Evolutionary conservation across 257 asterid species (phyloP).

Genomic region (Pogostemon cablin): DNA sequence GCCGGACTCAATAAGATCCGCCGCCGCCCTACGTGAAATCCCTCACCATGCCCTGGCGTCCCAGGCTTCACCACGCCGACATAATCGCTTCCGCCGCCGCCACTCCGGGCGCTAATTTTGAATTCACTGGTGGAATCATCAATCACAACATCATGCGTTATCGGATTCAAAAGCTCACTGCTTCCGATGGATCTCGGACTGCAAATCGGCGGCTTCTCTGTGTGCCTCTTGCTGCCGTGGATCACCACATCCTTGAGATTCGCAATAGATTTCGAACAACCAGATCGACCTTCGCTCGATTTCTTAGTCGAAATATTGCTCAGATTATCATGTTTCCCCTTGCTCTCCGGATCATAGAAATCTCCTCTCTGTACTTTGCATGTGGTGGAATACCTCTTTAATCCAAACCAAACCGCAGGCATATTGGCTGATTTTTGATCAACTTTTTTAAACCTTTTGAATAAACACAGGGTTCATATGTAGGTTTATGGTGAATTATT

Average conservation of each 20-base stretch:
- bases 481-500: slow-evolving; percentile 22
- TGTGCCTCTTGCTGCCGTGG: slow-evolving; percentile 89
- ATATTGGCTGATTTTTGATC: slow-evolving; percentile 32
- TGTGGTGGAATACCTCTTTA: slow-evolving; percentile 58
- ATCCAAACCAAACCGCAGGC: slow-evolving; percentile 87
- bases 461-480: slow-evolving; percentile 7
- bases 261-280: slow-evolving; percentile 90
- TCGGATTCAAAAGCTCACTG: slow-evolving; percentile 79
- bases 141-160: slow-evolving; percentile 74
- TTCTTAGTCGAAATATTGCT: slow-evolving; percentile 58
- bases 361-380: slow-evolving; percentile 65
- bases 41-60: slow-evolving; percentile 61
- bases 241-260: slow-evolving; percentile 82
- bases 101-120: slow-evolving; percentile 50
- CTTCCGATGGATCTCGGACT: slow-evolving; percentile 93
- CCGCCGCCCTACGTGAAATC: slow-evolving; percentile 35
- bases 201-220: slow-evolving; percentile 67
- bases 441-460: slow-evolving; percentile 9
- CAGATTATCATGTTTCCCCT: slow-evolving; percentile 32
- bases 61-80: slow-evolving; percentile 70
- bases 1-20: slow-evolving; percentile 58
- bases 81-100: slow-evolving; percentile 40
- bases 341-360: slow-evolving; percentile 54
- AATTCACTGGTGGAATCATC: slow-evolving; percentile 74
- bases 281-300: slow-evolving; percentile 49